Conservation (phyloP, 116 monocot species). For the Dioscorea cayenensis region DNA sequence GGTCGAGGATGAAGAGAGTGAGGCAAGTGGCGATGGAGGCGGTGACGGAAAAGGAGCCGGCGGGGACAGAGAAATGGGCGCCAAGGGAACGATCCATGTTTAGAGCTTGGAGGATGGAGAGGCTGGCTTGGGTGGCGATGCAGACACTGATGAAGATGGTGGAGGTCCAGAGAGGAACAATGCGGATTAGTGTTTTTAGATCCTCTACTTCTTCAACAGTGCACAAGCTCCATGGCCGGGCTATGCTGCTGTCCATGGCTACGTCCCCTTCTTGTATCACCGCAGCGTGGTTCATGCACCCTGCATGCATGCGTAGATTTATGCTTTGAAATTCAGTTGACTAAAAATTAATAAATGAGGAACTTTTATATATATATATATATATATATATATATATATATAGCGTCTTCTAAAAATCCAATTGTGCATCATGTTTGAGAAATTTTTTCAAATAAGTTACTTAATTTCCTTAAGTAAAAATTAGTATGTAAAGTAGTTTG, state of each 20-base stretch:
- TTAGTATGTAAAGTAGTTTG: no score
- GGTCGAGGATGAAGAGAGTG: constrained; percentile 23
- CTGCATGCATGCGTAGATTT: constrained; percentile 13
- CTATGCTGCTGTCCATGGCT: neutral
- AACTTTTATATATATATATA: no score
- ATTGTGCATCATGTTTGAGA: no score
- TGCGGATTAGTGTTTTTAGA: constrained; percentile 26
- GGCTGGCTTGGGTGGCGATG: constrained; percentile 24
- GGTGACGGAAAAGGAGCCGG: constrained; percentile 33
- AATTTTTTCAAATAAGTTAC: no score
- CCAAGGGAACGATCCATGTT: constrained; percentile 42
- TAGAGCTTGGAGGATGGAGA: constrained; percentile 39
- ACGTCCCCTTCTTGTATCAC: constrained; percentile 10
- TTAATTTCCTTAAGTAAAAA: no score
- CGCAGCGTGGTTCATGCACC: constrained; percentile 3
- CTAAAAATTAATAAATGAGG: no score
- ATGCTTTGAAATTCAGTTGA: no score
- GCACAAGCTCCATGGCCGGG: constrained; percentile 25
- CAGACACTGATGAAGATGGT: constrained; percentile 31
- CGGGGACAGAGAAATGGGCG: constrained; percentile 34
- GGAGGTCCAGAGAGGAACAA: constrained; percentile 33
- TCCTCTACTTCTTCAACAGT: constrained; percentile 31
- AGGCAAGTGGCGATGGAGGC: neutral
- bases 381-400: no score
- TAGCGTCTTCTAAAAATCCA: no score